Percentiles rank a stretch among this genome's conserved stretches.
phyloP scores from a whole-genome alignment of 2,329 filamentous ascomycete genomes.

The Penicillium brevicompactum region DNA sequence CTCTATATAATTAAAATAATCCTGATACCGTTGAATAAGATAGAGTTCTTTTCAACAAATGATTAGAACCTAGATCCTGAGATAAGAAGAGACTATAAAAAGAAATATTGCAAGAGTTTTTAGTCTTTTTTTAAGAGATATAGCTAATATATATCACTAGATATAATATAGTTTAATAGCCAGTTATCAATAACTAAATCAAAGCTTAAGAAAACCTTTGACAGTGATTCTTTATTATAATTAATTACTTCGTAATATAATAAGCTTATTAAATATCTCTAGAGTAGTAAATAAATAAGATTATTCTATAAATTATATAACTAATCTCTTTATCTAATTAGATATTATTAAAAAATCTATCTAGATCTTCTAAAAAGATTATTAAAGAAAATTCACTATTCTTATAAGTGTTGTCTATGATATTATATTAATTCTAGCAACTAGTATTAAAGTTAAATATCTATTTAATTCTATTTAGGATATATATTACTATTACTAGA shows the following conservation, averaged over 20 bases:
- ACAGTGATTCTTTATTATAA: not conserved
- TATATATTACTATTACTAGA: not conserved
- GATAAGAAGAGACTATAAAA: not conserved
- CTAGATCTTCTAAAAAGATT: not conserved
- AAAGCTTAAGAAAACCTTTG: not conserved
- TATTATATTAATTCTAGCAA: not conserved
- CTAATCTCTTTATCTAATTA: not conserved
- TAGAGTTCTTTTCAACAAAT: slow-evolving; percentile 5
- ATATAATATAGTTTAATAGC: not conserved
- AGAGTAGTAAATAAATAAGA: slow-evolving; percentile 1
- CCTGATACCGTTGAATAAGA: not conserved
- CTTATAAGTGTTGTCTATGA: not conserved
- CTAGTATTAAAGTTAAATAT: not conserved
- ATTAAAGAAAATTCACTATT: not conserved
- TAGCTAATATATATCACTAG: not conserved
- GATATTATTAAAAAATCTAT: not conserved
- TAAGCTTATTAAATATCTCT: slow-evolving; percentile 1
- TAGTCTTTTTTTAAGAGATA: not conserved
- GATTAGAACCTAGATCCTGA: slow-evolving; percentile 3
- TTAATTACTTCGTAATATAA: not conserved
- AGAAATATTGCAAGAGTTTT: not conserved
- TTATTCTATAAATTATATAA: not conserved
- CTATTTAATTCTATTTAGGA: not conserved
- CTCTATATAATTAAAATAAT: not conserved
- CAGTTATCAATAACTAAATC: not conserved